Evolutionary conservation across 2,329 filamentous ascomycete species (phyloP).

Genomic region (Nemania diffusa): DNA sequence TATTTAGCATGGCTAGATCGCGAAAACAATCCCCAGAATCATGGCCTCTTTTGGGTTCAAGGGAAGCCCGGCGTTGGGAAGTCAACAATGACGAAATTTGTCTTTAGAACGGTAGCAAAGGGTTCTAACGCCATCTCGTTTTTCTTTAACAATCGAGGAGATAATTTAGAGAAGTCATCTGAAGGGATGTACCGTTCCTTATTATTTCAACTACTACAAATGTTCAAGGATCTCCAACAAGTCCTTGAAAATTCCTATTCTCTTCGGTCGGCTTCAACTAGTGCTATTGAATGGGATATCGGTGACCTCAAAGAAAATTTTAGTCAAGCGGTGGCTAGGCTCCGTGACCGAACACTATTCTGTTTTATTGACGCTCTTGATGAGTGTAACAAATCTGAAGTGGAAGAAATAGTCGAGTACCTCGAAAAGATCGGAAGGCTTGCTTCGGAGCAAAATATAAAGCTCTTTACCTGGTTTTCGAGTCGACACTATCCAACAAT

Average conservation of each 20-base stretch:
- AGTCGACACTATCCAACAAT: slow-evolving; percentile 46
- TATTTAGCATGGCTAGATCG: slow-evolving; percentile 51
- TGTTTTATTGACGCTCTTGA: slow-evolving; percentile 55
- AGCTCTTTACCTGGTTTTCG: background rate
- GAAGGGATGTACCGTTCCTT: slow-evolving; percentile 63
- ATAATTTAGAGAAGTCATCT: slow-evolving; percentile 56
- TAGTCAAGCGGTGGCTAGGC: background rate
- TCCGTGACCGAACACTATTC: slow-evolving; percentile 20
- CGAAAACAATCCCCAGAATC: slow-evolving; percentile 39
- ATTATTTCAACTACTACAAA: slow-evolving; percentile 57
- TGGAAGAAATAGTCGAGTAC: slow-evolving; percentile 56
- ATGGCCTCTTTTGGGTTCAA: slow-evolving; percentile 56
- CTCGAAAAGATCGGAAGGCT: slow-evolving; percentile 47
- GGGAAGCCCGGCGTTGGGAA: slow-evolving; percentile 57
- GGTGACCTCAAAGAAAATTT: background rate
- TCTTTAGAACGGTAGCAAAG: slow-evolving; percentile 33
- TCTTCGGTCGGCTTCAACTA: too few relatives aligned
- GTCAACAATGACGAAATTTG: slow-evolving; percentile 57
- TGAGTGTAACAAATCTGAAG: slow-evolving; percentile 57
- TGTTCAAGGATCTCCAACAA: slow-evolving; percentile 46
- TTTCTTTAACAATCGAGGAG: slow-evolving; percentile 62
- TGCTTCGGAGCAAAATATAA: background rate
- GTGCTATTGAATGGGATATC: background rate
- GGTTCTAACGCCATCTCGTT: slow-evolving; percentile 48
- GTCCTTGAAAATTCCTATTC: slow-evolving; percentile 30